Percentiles rank a stretch among this genome's conserved stretches.
Conservation (phyloP, 495 filamentous ascomycete species). For the Neurospora intermedia region DNA sequence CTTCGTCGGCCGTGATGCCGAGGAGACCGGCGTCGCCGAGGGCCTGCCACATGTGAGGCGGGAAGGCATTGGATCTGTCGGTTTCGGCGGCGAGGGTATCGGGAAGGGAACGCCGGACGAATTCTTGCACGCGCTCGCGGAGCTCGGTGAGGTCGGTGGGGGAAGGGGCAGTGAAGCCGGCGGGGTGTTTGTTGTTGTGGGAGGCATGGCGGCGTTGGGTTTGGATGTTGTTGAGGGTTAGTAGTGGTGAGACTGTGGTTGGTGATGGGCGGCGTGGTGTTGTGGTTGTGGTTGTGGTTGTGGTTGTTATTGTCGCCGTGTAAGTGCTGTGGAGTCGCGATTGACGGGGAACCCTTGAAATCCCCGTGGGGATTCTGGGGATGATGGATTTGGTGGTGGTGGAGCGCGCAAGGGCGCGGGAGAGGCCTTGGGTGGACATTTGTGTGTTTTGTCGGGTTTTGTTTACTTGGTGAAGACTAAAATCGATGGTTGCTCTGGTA, state of each 20-base stretch:
- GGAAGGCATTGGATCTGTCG: conserved; percentile 82
- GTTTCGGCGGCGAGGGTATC: conserved; percentile 72
- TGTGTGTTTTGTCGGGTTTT: neutral
- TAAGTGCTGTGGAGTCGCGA: conserved; percentile 1
- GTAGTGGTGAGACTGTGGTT: too few relatives aligned
- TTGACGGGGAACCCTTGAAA: conserved; percentile 4
- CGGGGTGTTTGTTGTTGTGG: conserved; percentile 81
- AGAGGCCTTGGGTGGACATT: conserved; percentile 22
- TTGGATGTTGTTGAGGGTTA: too few relatives aligned
- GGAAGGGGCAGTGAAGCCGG: conserved; percentile 67
- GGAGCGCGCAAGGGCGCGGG: conserved; percentile 24
- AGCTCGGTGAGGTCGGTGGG: conserved; percentile 70
- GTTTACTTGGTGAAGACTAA: neutral
- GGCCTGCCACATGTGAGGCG: conserved; percentile 85
- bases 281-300: neutral
- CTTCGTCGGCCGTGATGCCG: conserved; percentile 89
- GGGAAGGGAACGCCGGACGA: conserved; percentile 74
- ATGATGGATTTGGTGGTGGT: conserved; percentile 1
- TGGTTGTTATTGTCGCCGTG: conserved; percentile 3
- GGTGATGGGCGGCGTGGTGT: conserved; percentile 3
- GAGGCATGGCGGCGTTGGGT: conserved; percentile 20
- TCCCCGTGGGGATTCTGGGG: neutral
- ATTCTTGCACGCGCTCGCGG: conserved; percentile 85
- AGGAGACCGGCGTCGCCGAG: conserved; percentile 85
- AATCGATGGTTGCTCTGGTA: too few relatives aligned